phyloP scores from a whole-genome alignment of 108 stramenopile species.

The Cyclotella kingstonii region DNA sequence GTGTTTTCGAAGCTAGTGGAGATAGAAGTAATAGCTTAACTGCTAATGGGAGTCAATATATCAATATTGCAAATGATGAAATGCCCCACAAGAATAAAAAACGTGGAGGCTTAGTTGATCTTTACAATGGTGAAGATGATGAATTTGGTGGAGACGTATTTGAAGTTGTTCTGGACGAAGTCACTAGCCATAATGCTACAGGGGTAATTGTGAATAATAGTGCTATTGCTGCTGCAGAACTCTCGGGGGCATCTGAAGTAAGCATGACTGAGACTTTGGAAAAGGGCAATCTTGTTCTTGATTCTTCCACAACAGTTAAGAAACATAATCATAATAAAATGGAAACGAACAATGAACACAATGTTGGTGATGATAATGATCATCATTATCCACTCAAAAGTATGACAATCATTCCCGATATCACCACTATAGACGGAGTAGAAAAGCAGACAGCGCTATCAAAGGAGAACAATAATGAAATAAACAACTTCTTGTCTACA shows the following conservation, averaged over 20 bases:
- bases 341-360: constrained; percentile 27
- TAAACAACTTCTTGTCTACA: constrained; percentile 9
- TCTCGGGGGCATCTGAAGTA: too few species aligned
- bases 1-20: too few species aligned
- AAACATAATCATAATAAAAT: constrained; percentile 44
- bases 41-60: too few species aligned
- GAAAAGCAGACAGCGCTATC: not conserved
- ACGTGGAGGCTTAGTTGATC: constrained; percentile 12
- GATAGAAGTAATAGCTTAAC: too few species aligned
- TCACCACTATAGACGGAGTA: not conserved
- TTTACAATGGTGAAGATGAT: constrained; percentile 54
- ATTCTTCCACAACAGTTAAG: constrained; percentile 15
- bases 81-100: constrained; percentile 6
- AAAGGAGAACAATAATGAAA: constrained; percentile 19
- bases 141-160: constrained; percentile 89
- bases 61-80: too few species aligned
- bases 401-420: too few species aligned
- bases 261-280: too few species aligned
- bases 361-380: constrained; percentile 9
- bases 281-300: too few species aligned
- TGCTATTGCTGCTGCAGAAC: too few species aligned
- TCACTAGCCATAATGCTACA: not conserved
- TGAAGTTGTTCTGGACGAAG: constrained; percentile 54
- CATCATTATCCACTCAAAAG: not conserved
- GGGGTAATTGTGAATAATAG: not conserved